Evolutionary conservation across 2,329 filamentous ascomycete species (phyloP).

Genomic region (Ophiosphaerella herpotricha): DNA sequence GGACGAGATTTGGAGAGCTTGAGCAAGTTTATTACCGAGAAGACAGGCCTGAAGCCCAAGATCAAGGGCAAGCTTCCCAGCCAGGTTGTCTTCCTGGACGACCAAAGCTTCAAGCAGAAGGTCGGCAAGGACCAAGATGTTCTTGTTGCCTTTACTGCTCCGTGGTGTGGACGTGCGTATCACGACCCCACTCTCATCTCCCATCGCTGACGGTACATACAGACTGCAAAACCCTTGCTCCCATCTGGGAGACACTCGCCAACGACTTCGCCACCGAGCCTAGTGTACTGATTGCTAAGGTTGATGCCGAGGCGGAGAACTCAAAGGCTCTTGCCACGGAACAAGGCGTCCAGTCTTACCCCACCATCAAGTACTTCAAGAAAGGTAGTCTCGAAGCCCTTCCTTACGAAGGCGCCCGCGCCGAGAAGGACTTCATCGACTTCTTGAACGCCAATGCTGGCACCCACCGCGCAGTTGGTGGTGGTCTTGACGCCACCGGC

Average conservation of each 20-base stretch:
- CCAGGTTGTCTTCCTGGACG: constrained; percentile 77
- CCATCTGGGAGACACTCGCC: constrained; percentile 86
- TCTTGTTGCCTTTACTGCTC: constrained; percentile 94
- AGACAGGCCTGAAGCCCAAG: constrained; percentile 83
- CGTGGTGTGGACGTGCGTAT: constrained; percentile 95
- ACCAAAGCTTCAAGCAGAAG: constrained; percentile 74
- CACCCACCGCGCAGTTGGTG: constrained; percentile 81
- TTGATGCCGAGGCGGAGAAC: constrained; percentile 88
- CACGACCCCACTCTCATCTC: constrained; percentile 1
- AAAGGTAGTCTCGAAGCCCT: constrained; percentile 75
- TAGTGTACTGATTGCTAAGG: constrained; percentile 86
- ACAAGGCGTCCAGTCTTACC: constrained; percentile 83
- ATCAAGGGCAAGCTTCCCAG: constrained; percentile 74
- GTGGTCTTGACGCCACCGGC: constrained; percentile 75
- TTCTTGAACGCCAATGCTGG: constrained; percentile 90
- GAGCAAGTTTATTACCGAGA: constrained; percentile 77
- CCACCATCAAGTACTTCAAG: constrained; percentile 97
- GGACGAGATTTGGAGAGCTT: constrained; percentile 88
- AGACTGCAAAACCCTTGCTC: constrained; percentile 98
- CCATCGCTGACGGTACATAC: constrained; percentile 17
- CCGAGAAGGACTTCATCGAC: constrained; percentile 73
- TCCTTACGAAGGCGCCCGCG: constrained; percentile 75
- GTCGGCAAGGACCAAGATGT: constrained; percentile 88
- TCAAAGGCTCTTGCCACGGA: constrained; percentile 77
- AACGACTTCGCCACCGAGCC: constrained; percentile 78